These are phyloP conservation scores for Acacia concinna DNA, from an alignment of 331 rosid species.

Conservation along the genomic window DNA sequence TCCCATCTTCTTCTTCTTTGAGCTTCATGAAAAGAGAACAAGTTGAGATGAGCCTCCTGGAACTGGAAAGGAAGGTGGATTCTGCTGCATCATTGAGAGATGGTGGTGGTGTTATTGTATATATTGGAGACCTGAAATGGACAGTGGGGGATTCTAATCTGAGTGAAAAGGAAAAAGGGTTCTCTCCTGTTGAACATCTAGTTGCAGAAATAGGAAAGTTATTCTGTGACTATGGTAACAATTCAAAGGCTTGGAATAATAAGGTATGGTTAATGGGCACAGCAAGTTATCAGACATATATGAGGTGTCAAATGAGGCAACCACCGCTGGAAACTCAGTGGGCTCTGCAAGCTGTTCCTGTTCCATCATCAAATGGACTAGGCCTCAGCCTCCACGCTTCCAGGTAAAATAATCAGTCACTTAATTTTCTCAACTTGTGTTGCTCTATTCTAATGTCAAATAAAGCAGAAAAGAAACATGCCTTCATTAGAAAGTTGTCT, in stretches of 20 bases:
- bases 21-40: slow-evolving; percentile 58
- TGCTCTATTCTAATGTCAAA: background rate
- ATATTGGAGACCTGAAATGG: slow-evolving; percentile 75
- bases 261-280: slow-evolving; percentile 68
- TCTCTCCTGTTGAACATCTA: slow-evolving; percentile 48
- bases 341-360: slow-evolving; percentile 79
- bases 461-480: slow-evolving; percentile 1
- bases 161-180: slow-evolving; percentile 26
- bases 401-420: slow-evolving; percentile 42
- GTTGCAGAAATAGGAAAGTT: slow-evolving; percentile 62
- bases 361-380: slow-evolving; percentile 77
- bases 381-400: slow-evolving; percentile 68
- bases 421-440: background rate
- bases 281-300: slow-evolving; percentile 68
- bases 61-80: slow-evolving; percentile 51
- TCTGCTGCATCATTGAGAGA: slow-evolving; percentile 37
- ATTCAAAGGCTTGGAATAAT: slow-evolving; percentile 18
- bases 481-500: slow-evolving; percentile 27
- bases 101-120: slow-evolving; percentile 45
- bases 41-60: slow-evolving; percentile 48
- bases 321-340: slow-evolving; percentile 79
- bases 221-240: slow-evolving; percentile 38
- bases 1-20: slow-evolving; percentile 41
- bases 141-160: slow-evolving; percentile 30
- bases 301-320: slow-evolving; percentile 75